phyloP scores from a whole-genome alignment of 1,284 basidiomycete species.

The Quambalaria eucalypti region DNA sequence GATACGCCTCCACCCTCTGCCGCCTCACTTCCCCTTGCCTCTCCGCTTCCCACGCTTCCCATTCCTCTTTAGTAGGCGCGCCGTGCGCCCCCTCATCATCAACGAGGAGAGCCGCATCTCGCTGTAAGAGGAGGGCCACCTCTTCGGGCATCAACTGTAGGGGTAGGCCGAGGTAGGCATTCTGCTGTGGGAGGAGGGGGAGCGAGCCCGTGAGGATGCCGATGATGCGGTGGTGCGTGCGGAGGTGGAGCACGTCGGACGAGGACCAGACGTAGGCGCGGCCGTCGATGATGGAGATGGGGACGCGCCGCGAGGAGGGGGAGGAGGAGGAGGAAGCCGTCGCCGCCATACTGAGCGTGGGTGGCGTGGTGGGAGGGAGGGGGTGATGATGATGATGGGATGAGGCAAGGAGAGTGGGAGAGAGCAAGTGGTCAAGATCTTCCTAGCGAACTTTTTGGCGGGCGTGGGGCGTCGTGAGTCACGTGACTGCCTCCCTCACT shows the following conservation, averaged over 20 bases:
- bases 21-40: constrained; percentile 1
- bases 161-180: constrained; percentile 86
- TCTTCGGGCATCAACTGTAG: constrained; percentile 83
- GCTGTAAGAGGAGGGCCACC: constrained; percentile 71
- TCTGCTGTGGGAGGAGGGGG: constrained; percentile 90
- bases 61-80: constrained; percentile 51
- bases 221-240: constrained; percentile 62
- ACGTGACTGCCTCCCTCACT: too few relatives aligned
- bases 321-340: not conserved
- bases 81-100: constrained; percentile 62
- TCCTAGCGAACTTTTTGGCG: too few relatives aligned
- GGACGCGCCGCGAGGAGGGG: not conserved
- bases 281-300: not conserved
- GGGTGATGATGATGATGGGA: too few relatives aligned
- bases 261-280: not conserved
- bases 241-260: constrained; percentile 6
- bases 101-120: constrained; percentile 71
- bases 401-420: too few relatives aligned
- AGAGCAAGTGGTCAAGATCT: too few relatives aligned
- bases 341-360: not conserved
- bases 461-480: too few relatives aligned
- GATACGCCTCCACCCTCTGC: constrained; percentile 4
- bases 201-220: constrained; percentile 82
- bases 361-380: not conserved
- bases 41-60: constrained; percentile 2